These are phyloP conservation scores for Penicillium sp. DNA, from an alignment of 2,329 filamentous ascomycete species.

Conservation along the genomic window DNA sequence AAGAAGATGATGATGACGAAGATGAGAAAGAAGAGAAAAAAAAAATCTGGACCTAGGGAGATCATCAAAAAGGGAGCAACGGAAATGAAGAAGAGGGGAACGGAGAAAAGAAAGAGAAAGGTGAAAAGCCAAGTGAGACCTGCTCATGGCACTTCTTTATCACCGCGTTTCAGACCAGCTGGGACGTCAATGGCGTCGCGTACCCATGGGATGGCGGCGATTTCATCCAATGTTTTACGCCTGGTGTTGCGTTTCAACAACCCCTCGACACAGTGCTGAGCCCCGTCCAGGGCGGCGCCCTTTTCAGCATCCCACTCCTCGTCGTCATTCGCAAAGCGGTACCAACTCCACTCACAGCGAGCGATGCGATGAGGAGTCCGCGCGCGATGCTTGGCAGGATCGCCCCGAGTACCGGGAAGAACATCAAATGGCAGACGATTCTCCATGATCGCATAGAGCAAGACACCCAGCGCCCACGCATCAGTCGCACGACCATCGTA, in stretches of 20 bases:
- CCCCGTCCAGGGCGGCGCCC: constrained; percentile 62
- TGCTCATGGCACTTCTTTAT: constrained; percentile 46
- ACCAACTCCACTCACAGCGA: constrained; percentile 92
- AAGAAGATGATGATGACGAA: neutral
- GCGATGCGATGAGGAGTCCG: constrained; percentile 91
- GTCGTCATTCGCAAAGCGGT: constrained; percentile 73
- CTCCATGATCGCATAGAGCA: constrained; percentile 90
- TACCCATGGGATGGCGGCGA: constrained; percentile 71
- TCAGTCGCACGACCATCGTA: constrained; percentile 91
- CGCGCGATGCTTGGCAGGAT: constrained; percentile 68
- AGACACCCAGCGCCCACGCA: constrained; percentile 89
- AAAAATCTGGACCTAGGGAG: neutral
- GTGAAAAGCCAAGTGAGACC: constrained; percentile 16
- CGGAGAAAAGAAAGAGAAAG: neutral
- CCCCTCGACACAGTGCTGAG: constrained; percentile 74
- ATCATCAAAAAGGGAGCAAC: constrained; percentile 1
- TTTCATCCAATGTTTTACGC: constrained; percentile 68
- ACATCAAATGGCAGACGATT: constrained; percentile 91
- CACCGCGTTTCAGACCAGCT: constrained; percentile 48
- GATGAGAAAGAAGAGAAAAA: neutral
- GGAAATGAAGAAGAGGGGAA: neutral
- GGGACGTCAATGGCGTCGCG: constrained; percentile 64
- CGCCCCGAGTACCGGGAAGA: constrained; percentile 66
- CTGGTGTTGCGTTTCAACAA: constrained; percentile 75
- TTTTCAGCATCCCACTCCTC: constrained; percentile 75